phyloP scores from a whole-genome alignment of 2,329 filamentous ascomycete species.

The Hansfordia pulvinata region DNA sequence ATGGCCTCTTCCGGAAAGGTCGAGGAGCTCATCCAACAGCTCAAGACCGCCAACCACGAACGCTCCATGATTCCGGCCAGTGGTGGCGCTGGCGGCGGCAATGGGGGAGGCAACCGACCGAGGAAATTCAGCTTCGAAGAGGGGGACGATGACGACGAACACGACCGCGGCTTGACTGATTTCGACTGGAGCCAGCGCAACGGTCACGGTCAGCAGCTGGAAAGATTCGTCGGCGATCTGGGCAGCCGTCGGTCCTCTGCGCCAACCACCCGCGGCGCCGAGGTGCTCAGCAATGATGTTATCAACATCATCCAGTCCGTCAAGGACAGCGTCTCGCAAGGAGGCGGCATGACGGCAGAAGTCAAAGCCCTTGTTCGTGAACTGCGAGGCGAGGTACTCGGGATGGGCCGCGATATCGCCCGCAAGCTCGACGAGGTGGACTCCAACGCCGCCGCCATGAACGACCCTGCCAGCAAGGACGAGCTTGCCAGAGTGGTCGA shows the following conservation, averaged over 20 bases:
- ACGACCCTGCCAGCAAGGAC: slow-evolving; percentile 43
- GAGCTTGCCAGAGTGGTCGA: slow-evolving; percentile 70
- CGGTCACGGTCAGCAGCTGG: slow-evolving; percentile 23
- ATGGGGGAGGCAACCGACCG: slow-evolving; percentile 13
- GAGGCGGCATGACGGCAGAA: slow-evolving; percentile 79
- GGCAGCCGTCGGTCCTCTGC: slow-evolving; percentile 30
- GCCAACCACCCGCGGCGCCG: slow-evolving; percentile 28
- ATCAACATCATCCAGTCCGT: slow-evolving; percentile 72
- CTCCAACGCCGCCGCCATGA: slow-evolving; percentile 27
- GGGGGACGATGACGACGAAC: slow-evolving; percentile 18
- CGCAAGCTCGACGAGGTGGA: slow-evolving; percentile 67
- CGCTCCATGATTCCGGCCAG: slow-evolving; percentile 23
- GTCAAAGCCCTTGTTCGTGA: slow-evolving; percentile 86
- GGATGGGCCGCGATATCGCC: slow-evolving; percentile 85
- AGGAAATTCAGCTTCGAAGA: slow-evolving; percentile 28
- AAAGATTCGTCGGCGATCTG: slow-evolving; percentile 28
- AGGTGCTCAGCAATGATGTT: slow-evolving; percentile 63
- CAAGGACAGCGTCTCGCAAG: slow-evolving; percentile 81
- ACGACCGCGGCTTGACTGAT: slow-evolving; percentile 16
- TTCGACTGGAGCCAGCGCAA: slow-evolving; percentile 18
- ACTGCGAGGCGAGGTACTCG: slow-evolving; percentile 79
- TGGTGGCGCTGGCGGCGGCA: slow-evolving; percentile 10
- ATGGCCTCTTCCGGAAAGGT: slow-evolving; percentile 47
- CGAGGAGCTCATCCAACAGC: slow-evolving; percentile 54
- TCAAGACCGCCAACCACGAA: slow-evolving; percentile 35